Base-by-base conservation (phyloP, 495 filamentous ascomycete species). In the Neurospora intermedia region DNA sequence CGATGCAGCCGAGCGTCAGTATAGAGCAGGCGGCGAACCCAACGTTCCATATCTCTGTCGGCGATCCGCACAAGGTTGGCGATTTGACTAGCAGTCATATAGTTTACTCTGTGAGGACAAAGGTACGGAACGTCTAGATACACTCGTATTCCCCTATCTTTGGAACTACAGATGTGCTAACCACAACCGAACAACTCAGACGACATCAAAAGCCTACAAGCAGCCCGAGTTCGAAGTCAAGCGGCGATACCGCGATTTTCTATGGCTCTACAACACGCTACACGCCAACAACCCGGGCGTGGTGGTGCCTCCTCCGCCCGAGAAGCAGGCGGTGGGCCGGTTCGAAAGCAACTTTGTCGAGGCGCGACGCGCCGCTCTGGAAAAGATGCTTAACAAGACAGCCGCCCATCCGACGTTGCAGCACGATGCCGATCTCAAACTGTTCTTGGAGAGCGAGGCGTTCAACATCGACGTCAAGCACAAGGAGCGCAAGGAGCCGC, bases 281-380 rank as follows among this genome's bases (percentile, higher is more conserved):
- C 96, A 98, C 80, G 91, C 88, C 76, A 98, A 95, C 81, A 98
- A 94, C 78, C 96, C 96, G 16, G 96, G 96, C 69, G 90, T 97
- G 48, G 93, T 99, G 72, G 94, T 98, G 23, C 96, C 96, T 2
- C 96, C 96, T 46, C 96, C 96, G 5, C 96, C 96, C 6, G 96
- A 99, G 85, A 99, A 99, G 83, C 96, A 99, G 82, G 94, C 96
- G 15, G 92, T 98, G 69, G 94, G 95, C 48, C 89, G 96, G 46
- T 99, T 99, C 78, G 96, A 99, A 82, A 92, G 90, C 72, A 96
- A 97, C 79, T 99, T 99, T 77, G 94, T 99, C 72, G 96, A 99
- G 80, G 91, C 93, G 31, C 85, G 96, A 75, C 87, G 96, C 79
- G 91, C 93, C 48, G 96, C 96, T 16, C 83, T 98, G 69, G 96